Base-by-base conservation (phyloP, 768 basidiomycete genomes). In the Podaxis sp. region DNA sequence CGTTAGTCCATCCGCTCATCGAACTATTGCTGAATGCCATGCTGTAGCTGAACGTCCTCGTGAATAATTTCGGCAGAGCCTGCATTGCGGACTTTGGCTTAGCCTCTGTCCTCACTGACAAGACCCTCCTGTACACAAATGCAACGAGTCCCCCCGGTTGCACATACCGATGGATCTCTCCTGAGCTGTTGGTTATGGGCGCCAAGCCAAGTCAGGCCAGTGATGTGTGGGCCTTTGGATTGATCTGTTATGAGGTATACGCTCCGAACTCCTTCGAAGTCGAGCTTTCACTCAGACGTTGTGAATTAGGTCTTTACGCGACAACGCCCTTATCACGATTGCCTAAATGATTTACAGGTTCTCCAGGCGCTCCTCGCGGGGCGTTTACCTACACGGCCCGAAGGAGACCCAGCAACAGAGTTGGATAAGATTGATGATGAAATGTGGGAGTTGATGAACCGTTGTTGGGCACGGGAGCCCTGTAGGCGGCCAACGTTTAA, bases 191-290 rank as follows among this genome's bases (percentile, higher is more conserved):
- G 9, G 36, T 7, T 4, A 12, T 36, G 17, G 36, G 33, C n/a
- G 22, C 54, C 13, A 33, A n/a, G 1, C 38, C 36, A n/a, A 38
- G 15, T 22, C 33, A 19, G 4, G 38, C 54, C 36, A 56, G 54
- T 24, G 54, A 42, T 42, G 24, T 56, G 19, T 56, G 54, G 42
- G 42, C 42, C 6, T 44, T 44, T 15, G 42, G 42, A 17, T 44
- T n/a, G 13, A n/a, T 44, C 42, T 56, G 54, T 26, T 56, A 56
- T 36, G 38, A 56, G 54, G 54, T 56, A 39, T n/a, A 17, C n/a
- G n/a, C 4, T 15, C 4, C 17, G 17, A 4, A 15, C n/a, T 15
- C 6, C 4, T 6, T 15, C 9, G 42, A n/a, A 44, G 4, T 1
- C 17, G n/a, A n/a, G 42, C 5, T 44, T 44, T 44, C 42, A 44